Base-by-base conservation (phyloP, 352 stramenopile genomes). In the Pythium plurisporium region DNA sequence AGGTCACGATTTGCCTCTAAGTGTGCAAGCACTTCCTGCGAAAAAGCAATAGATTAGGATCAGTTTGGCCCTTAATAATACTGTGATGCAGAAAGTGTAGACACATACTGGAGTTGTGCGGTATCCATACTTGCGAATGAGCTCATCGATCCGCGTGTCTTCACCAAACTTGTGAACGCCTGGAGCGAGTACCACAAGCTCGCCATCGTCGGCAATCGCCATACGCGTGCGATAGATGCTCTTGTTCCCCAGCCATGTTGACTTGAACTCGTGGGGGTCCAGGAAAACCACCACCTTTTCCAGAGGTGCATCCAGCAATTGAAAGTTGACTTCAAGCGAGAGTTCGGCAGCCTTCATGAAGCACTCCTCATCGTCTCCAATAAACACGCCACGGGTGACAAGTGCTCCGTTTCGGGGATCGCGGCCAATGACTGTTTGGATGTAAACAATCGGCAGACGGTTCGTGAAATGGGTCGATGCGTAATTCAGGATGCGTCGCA, bases 171-270 rank as follows among this genome's bases (percentile, higher is more conserved):
- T 83, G 29, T 85, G 71, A 3, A 99, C 91, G 17, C 89, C 96
- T 1, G 96, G 96, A 14, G 94, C 96, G 22, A 99, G 68, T 15
- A 99, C 88, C 30, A 99, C 82, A 0, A 99, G 71, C 49, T 98
- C 89, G 1, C 95, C 96, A 30, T 82, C 86, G 54, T 99, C 94
- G 5, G 89, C 95, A 60, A 99, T 98, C 19, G 91, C 92, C 96
- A 99, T 98, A 38, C 96, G 79, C 44, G 96, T 99, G 42, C 96
- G 76, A 64, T 99, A 99, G 61, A 99, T 98, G 30, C 89, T 89
- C 69, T 99, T 99, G 78, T 99, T 99, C 8, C 95, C 96, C 14
- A 99, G 71, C 96, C 96, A 99, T 11, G 96, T 99, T 7, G 95
- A 98, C 68, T 98, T 96, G 79, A 98, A 99, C 67, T 99, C 95